Percentiles rank a stretch among this genome's conserved stretches.
Conservation (phyloP, 495 filamentous ascomycete genomes). For the Hyaloscypha variabilis region DNA sequence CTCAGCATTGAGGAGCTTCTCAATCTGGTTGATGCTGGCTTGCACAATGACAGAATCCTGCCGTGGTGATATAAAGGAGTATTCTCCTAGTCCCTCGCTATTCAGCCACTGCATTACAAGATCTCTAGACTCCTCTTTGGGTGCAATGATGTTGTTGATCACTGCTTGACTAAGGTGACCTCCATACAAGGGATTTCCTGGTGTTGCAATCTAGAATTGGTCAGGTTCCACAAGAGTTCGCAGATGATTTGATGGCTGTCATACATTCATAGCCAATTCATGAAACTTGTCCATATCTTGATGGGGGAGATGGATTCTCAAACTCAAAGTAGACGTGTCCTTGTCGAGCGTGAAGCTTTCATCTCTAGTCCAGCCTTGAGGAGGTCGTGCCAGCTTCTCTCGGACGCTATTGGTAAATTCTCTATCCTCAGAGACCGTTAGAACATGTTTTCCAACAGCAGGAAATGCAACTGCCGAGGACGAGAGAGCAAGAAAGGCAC, state of each 20-base stretch:
- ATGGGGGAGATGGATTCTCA: constrained; percentile 26
- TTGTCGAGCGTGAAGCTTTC: constrained; percentile 22
- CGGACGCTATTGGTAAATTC: too few relatives aligned
- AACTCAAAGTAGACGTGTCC: constrained; percentile 17
- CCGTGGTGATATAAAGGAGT: constrained; percentile 22
- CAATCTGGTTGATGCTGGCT: constrained; percentile 25
- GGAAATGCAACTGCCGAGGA: too few relatives aligned
- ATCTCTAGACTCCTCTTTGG: constrained; percentile 29
- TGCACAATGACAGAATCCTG: constrained; percentile 27
- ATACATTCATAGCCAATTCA: constrained; percentile 29
- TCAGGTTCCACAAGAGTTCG: not conserved
- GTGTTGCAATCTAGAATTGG: constrained; percentile 28
- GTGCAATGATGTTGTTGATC: constrained; percentile 29
- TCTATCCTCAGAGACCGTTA: too few relatives aligned
- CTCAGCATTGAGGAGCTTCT: constrained; percentile 29
- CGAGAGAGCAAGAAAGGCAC: too few relatives aligned
- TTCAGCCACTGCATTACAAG: constrained; percentile 29
- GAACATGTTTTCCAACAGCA: too few relatives aligned
- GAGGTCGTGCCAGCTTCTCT: constrained; percentile 27
- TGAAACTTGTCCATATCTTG: constrained; percentile 32
- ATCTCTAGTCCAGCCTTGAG: constrained; percentile 25
- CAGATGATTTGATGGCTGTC: not conserved
- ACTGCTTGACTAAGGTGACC: constrained; percentile 28
- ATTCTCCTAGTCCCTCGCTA: constrained; percentile 16
- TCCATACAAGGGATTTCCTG: constrained; percentile 28